Conservation (phyloP, 1,284 basidiomycete species). For the Rhodotorula sp. region DNA sequence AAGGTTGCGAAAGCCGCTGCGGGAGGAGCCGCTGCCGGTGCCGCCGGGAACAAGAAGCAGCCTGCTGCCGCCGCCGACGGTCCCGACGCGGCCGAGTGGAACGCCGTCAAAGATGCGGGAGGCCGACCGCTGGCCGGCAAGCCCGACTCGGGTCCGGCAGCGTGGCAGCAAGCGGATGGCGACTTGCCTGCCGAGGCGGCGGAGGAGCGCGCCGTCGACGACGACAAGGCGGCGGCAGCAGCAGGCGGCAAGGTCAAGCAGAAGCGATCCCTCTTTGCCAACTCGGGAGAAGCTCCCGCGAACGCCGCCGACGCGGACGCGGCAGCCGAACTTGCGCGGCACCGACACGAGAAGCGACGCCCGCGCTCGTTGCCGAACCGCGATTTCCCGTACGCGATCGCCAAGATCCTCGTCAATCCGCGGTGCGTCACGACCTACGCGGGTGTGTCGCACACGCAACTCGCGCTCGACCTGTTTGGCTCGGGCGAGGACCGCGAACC, state of each 20-base stretch:
- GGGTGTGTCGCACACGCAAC: constrained; percentile 86
- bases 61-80: constrained; percentile 19
- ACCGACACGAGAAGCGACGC: constrained; percentile 32
- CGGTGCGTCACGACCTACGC: constrained; percentile 94
- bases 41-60: background rate
- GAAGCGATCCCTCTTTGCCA: constrained; percentile 18
- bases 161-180: constrained; percentile 23
- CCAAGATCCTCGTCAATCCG: constrained; percentile 83
- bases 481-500: constrained; percentile 62
- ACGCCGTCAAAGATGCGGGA: constrained; percentile 13
- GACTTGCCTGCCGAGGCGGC: constrained; percentile 13
- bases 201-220: background rate
- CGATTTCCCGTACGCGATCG: constrained; percentile 69
- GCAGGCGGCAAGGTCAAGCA: constrained; percentile 1
- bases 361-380: constrained; percentile 70
- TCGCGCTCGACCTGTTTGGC: constrained; percentile 86
- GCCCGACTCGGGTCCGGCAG: constrained; percentile 17
- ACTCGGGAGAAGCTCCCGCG: background rate
- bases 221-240: background rate
- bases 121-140: constrained; percentile 23
- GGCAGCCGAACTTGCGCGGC: background rate
- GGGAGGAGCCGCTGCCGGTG: background rate
- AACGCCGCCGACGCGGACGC: background rate
- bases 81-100: constrained; percentile 26
- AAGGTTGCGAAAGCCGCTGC: constrained; percentile 20